Evolutionary conservation across 2,329 filamentous ascomycete species (phyloP).

Genomic region (Erysiphe pulchra): DNA sequence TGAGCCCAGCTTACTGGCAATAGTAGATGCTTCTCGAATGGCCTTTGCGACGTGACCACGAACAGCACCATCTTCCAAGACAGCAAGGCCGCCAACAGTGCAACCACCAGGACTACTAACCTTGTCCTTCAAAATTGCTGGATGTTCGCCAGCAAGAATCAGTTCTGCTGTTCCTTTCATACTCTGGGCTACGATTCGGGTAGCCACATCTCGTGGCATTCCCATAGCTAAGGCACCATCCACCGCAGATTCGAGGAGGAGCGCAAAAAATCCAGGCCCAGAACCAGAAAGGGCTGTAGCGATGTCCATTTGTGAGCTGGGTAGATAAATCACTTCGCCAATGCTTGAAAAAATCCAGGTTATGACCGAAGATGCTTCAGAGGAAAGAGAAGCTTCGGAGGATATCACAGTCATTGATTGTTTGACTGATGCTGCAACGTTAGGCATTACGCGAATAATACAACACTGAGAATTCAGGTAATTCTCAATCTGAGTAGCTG

Average conservation of each 20-base stretch:
- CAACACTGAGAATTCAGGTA: constrained; percentile 22
- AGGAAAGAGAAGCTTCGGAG: constrained; percentile 28
- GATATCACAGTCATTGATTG: constrained; percentile 66
- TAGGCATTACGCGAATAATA: constrained; percentile 62
- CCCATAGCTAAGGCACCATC: constrained; percentile 64
- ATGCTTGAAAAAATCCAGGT: constrained; percentile 57
- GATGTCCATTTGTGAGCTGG: constrained; percentile 42
- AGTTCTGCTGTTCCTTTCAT: constrained; percentile 49
- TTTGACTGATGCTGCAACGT: constrained; percentile 53
- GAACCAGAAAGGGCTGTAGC: constrained; percentile 50
- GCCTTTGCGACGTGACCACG: constrained; percentile 41
- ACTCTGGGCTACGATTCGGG: constrained; percentile 53
- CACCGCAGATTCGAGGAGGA: constrained; percentile 49
- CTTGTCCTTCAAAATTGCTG: constrained; percentile 47
- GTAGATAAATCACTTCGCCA: constrained; percentile 42
- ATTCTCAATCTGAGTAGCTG: constrained; percentile 38
- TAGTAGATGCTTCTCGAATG: constrained; percentile 42
- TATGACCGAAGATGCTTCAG: constrained; percentile 28
- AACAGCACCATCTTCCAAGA: constrained; percentile 47
- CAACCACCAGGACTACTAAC: constrained; percentile 57
- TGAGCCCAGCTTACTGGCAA: constrained; percentile 38
- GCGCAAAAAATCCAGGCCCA: constrained; percentile 49
- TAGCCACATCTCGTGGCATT: constrained; percentile 40
- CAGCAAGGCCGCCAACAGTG: constrained; percentile 47
- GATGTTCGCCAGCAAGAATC: constrained; percentile 46